These are phyloP conservation scores for Metschnikowia kofuensis DNA, from an alignment of 805 yeast genomes.

Conservation along the genomic window DNA sequence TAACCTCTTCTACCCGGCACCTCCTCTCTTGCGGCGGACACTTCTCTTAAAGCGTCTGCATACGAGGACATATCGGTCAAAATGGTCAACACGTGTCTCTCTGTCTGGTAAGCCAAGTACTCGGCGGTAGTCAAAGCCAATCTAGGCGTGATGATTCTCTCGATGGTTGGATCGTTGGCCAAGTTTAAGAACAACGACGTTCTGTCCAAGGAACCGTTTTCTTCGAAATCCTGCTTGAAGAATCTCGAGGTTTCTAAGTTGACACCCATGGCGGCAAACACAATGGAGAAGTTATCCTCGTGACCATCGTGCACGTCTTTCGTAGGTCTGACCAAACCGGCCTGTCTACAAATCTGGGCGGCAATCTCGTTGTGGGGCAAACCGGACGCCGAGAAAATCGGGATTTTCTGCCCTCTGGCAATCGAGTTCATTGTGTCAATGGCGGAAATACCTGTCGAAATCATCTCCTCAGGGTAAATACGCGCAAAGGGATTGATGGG, in stretches of 20 bases:
- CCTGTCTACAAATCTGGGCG: conserved; percentile 99
- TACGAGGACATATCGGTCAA: conserved; percentile 99
- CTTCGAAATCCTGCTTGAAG: conserved; percentile 99
- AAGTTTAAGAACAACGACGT: conserved; percentile 93
- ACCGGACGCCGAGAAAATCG: conserved; percentile 98
- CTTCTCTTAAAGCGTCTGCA: conserved; percentile 99
- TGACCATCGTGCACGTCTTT: conserved; percentile 99
- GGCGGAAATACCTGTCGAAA: conserved; percentile 97
- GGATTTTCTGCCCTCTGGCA: conserved; percentile 99
- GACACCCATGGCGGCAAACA: conserved; percentile 99
- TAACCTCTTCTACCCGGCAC: conserved; percentile 99
- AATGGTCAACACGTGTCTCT: conserved; percentile 96
- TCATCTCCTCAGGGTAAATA: conserved; percentile 99
- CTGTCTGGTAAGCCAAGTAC: conserved; percentile 97
- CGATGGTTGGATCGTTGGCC: conserved; percentile 99
- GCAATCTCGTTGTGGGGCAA: conserved; percentile 99
- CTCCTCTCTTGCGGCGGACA: conserved; percentile 99
- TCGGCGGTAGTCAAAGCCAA: conserved; percentile 98
- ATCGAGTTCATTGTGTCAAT: conserved; percentile 99
- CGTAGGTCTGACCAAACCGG: conserved; percentile 98
- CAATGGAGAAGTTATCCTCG: conserved; percentile 98
- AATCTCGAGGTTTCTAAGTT: conserved; percentile 97
- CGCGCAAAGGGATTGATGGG: conserved; percentile 98
- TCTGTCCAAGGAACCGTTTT: conserved; percentile 97
- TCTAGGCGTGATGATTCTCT: conserved; percentile 98